Conservation (phyloP, 148 eudicot genomes). For the Nyssa sinensis region DNA sequence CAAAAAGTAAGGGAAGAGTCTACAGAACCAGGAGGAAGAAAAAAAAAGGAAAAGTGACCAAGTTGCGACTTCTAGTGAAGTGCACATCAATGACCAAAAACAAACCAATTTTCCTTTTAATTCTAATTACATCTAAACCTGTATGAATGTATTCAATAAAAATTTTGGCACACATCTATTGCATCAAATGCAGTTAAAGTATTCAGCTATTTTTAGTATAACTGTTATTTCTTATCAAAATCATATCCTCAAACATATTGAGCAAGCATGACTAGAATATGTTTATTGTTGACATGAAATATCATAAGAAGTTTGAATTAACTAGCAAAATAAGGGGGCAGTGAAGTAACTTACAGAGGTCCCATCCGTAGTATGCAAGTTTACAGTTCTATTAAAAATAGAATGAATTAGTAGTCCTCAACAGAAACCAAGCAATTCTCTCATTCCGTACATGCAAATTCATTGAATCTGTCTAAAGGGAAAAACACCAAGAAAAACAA, state of each 20-base stretch:
- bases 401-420: not conserved
- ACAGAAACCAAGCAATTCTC: not conserved
- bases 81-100: no score
- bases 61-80: no score
- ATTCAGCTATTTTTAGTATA: not conserved
- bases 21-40: not conserved
- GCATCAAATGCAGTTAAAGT: not conserved
- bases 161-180: no score
- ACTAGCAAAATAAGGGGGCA: not conserved
- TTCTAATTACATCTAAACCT: no score
- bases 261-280: not conserved
- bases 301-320: not conserved
- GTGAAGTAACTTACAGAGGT: conserved; percentile 3
- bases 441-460: not conserved
- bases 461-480: not conserved
- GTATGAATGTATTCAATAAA: no score
- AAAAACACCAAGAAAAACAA: not conserved
- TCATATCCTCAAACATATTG: not conserved
- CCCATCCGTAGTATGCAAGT: not conserved
- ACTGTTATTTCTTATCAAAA: not conserved
- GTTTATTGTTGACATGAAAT: not conserved
- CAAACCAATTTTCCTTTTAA: not conserved
- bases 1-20: no score
- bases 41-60: no score
- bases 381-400: not conserved